Evolutionary conservation across 2,329 filamentous ascomycete species (phyloP), one percentile per base, ranked within the genome.

Genomic region (Colletotrichum simmondsii): DNA sequence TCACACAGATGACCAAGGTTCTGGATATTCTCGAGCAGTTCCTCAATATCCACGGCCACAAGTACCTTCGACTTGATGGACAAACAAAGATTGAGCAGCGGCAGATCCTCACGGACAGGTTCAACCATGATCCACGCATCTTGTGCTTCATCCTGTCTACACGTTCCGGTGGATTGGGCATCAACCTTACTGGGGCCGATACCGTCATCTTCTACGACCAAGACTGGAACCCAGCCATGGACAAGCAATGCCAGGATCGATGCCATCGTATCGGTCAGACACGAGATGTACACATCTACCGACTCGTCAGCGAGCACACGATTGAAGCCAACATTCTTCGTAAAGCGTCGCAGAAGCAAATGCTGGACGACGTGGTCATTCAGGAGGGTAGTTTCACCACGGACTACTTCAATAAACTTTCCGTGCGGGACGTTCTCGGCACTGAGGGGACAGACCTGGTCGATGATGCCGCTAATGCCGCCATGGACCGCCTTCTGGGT

Each of bases 171-270:
- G 97, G 97, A 68, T 87, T 99, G 1, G 97, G 97, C 70, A 97
- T 99, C 85, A 99, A 99, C 78, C 87, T 99, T 56, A 98, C 96
- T 0, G 97, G 97, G 61, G 97, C 97, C 5, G 97, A 98, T 81
- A 98, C 95, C 0, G 97, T 99, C 78, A 98, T 99, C 76, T 99
- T 99, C 83, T 99, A 98, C 83, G 97, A 99, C 79, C 92, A 98
- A 72, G 97, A 99, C 81, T 99, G 97, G 97, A 99, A 99, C 78
- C 97, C 97, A 0, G 97, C 97, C 64, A 99, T 99, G 97, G 97
- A 99, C 85, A 98, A 98, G 83, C 97, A 99, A 83, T 99, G 97
- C 79, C 97, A 99, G 84, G 97, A 99, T 81, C 91, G 97, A 78
- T 97, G 95, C 78, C 97, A 99, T 84, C 94, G 97, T 76, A 99